A percentile compares a stretch with the other conserved stretches of the same genome.
These are phyloP conservation scores for Nevesoporus exiguus DNA, from an alignment of 768 basidiomycete species.

Conservation along the genomic window DNA sequence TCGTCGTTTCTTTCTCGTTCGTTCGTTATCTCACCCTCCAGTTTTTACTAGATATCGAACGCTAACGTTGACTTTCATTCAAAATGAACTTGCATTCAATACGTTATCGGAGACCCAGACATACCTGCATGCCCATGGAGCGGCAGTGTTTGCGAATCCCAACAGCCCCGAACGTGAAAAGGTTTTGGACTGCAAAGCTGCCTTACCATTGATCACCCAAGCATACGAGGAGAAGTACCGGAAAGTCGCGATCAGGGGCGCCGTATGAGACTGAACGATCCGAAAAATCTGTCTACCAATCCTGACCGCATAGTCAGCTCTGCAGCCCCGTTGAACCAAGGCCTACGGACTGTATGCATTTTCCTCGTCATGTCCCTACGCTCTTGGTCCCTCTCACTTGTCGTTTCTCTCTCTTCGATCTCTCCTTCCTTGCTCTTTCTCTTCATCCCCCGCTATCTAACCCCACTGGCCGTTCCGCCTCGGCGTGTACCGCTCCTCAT, in stretches of 20 bases:
- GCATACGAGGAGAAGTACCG: slow-evolving; percentile 79
- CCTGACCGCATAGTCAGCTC: slow-evolving; percentile 1
- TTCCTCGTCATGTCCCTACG: slow-evolving; percentile 8
- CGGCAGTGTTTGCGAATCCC: slow-evolving; percentile 63
- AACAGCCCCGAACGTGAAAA: slow-evolving; percentile 59
- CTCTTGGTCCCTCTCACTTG: slow-evolving; percentile 11
- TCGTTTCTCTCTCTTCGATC: slow-evolving; percentile 11
- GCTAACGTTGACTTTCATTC: slow-evolving; percentile 72
- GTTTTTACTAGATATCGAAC: slow-evolving; percentile 63
- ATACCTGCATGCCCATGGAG: slow-evolving; percentile 71
- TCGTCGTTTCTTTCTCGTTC: too few species aligned
- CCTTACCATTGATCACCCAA: slow-evolving; percentile 51
- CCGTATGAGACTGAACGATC: slow-evolving; percentile 51
- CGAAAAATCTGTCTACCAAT: slow-evolving; percentile 5
- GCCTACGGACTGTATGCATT: slow-evolving; percentile 9
- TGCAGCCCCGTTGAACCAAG: slow-evolving; percentile 15
- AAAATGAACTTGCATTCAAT: slow-evolving; percentile 84
- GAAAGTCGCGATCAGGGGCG: slow-evolving; percentile 88
- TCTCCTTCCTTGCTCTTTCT: slow-evolving; percentile 11
- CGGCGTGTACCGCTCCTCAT: slow-evolving; percentile 4
- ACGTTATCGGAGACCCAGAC: slow-evolving; percentile 52
- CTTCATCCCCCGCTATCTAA: slow-evolving; percentile 10
- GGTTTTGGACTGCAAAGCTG: slow-evolving; percentile 68
- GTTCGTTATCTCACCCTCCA: slow-evolving; percentile 1
- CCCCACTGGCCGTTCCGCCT: neutral